Conservation (phyloP, 2,329 filamentous ascomycete genomes). For the Ophiocordyceps camponoti-leonardi region DNA sequence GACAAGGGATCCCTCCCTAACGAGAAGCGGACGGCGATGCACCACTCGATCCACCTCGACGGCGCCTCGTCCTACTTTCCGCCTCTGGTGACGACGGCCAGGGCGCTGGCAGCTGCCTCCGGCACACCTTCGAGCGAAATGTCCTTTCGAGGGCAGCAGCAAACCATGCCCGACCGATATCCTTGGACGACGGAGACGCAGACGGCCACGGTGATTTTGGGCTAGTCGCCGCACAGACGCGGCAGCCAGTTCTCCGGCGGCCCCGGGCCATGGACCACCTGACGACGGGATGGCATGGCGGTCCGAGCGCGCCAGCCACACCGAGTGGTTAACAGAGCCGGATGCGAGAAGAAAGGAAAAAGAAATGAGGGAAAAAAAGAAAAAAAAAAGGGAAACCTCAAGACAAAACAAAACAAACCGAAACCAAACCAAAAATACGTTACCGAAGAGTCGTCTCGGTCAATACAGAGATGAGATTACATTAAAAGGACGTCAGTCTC, state of each 20-base stretch:
- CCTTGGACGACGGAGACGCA: constrained; percentile 29
- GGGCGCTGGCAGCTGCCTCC: constrained; percentile 24
- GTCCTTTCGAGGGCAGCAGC: constrained; percentile 19
- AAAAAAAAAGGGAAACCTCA: too few relatives aligned
- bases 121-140: constrained; percentile 26
- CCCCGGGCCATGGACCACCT: not conserved
- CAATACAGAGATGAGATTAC: too few relatives aligned
- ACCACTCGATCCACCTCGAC: constrained; percentile 11
- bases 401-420: not conserved
- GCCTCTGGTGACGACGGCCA: constrained; percentile 5
- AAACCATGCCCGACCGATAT: constrained; percentile 22
- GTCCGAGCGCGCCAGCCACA: not conserved
- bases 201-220: constrained; percentile 29
- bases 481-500: too few relatives aligned
- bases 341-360: too few relatives aligned
- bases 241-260: not conserved
- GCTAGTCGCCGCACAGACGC: constrained; percentile 10
- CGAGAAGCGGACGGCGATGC: not conserved
- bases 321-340: not conserved
- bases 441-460: not conserved
- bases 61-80: constrained; percentile 4
- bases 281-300: not conserved
- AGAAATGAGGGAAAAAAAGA: not conserved
- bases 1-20: not conserved
- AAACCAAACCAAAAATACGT: not conserved